Evolutionary conservation across 179 eudicot species (phyloP).

Genomic region (Nepenthes alata): DNA sequence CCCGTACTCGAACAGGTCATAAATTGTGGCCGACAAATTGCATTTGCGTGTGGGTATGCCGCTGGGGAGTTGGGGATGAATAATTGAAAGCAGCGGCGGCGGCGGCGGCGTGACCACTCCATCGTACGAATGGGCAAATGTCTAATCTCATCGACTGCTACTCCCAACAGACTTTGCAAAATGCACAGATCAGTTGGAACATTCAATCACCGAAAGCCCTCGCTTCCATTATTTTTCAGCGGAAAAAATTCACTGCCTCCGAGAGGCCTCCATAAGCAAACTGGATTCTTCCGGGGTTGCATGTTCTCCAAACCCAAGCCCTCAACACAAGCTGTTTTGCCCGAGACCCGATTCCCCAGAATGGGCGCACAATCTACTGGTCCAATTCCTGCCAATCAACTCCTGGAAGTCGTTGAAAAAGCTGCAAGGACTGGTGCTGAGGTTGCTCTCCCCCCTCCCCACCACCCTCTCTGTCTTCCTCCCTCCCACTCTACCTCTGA

Average conservation of each 20-base stretch:
- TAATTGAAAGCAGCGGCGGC: no score
- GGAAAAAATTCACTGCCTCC: slow-evolving; percentile 7
- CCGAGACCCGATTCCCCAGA: slow-evolving; percentile 35
- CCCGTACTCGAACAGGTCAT: no score
- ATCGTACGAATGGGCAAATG: slow-evolving; percentile 24
- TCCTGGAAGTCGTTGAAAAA: slow-evolving; percentile 47
- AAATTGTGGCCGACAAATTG: no score
- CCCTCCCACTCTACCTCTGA: not conserved
- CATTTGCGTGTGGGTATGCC: no score
- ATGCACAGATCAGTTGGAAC: slow-evolving; percentile 20
- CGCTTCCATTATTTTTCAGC: slow-evolving; percentile 3
- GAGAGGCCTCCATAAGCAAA: not conserved
- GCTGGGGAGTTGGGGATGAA: no score
- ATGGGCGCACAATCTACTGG: slow-evolving; percentile 49
- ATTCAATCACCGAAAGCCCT: slow-evolving; percentile 10
- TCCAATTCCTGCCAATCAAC: slow-evolving; percentile 37
- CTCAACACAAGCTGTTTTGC: slow-evolving; percentile 27
- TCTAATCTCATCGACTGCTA: slow-evolving; percentile 21
- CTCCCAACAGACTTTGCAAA: slow-evolving; percentile 16
- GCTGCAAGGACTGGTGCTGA: slow-evolving; percentile 86
- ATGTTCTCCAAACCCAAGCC: not conserved
- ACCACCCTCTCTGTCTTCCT: not conserved
- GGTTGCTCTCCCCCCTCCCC: slow-evolving; percentile 21
- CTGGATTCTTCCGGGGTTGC: slow-evolving; percentile 15
- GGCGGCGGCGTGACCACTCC: no score